Percentiles rank a stretch among this genome's conserved stretches.
Evolutionary conservation across 2,329 filamentous ascomycete species (phyloP).

Genomic region (Ophiostoma montium): DNA sequence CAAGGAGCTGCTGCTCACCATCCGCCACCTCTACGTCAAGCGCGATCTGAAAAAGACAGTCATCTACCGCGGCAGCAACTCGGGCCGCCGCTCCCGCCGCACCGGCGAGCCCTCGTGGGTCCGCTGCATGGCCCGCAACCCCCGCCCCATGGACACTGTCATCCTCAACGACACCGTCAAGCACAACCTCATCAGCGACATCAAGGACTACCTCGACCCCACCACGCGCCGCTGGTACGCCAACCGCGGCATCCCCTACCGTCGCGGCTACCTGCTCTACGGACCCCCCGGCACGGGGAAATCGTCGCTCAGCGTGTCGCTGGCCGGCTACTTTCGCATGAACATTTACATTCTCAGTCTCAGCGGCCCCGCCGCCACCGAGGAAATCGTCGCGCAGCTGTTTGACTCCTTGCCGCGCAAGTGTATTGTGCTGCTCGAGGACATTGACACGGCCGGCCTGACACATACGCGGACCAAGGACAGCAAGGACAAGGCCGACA

Average conservation of each 20-base stretch:
- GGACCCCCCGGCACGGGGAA: slow-evolving; percentile 74
- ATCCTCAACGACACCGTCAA: slow-evolving; percentile 49
- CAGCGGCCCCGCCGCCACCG: slow-evolving; percentile 46
- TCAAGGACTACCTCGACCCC: slow-evolving; percentile 48
- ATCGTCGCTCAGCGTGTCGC: slow-evolving; percentile 54
- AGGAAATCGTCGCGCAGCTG: slow-evolving; percentile 49
- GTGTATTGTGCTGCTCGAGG: slow-evolving; percentile 62
- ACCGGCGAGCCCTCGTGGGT: slow-evolving; percentile 38
- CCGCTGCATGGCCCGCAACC: slow-evolving; percentile 45
- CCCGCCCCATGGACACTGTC: slow-evolving; percentile 50
- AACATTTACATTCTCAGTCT: slow-evolving; percentile 60
- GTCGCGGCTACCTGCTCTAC: slow-evolving; percentile 68
- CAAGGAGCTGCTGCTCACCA: slow-evolving; percentile 48
- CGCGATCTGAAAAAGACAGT: slow-evolving; percentile 48
- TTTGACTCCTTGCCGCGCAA: slow-evolving; percentile 54
- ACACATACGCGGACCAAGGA: slow-evolving; percentile 39
- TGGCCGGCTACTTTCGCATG: slow-evolving; percentile 56
- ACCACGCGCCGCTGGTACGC: slow-evolving; percentile 63
- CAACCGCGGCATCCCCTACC: slow-evolving; percentile 71
- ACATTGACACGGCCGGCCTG: slow-evolving; percentile 60
- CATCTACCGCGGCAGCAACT: slow-evolving; percentile 45
- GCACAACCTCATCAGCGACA: slow-evolving; percentile 43
- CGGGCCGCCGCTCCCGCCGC: slow-evolving; percentile 17
- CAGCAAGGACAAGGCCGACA: neutral
- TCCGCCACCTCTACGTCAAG: slow-evolving; percentile 38